These are phyloP conservation scores for Nakataea oryzae DNA, from an alignment of 2,329 filamentous ascomycete genomes.

Conservation along the genomic window DNA sequence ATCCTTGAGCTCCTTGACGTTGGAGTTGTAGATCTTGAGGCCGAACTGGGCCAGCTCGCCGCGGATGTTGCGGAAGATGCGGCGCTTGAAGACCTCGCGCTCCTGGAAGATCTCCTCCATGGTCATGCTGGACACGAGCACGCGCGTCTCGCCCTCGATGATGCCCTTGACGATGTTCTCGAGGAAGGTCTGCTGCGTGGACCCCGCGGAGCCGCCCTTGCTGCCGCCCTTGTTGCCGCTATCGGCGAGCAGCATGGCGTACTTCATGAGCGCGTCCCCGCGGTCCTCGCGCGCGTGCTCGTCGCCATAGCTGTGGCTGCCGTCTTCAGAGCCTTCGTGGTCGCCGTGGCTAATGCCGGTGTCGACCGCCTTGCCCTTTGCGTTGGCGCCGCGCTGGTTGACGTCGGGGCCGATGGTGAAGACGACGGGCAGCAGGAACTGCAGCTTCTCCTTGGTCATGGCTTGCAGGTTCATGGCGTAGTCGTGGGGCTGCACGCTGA, in stretches of 20 bases:
- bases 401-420: constrained; percentile 80
- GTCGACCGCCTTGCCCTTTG: constrained; percentile 17
- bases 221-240: constrained; percentile 25
- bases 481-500: constrained; percentile 65
- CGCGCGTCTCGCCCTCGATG: constrained; percentile 79
- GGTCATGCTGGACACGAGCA: constrained; percentile 79
- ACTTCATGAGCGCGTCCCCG: constrained; percentile 63
- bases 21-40: constrained; percentile 59
- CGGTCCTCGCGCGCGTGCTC: constrained; percentile 31
- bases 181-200: constrained; percentile 46
- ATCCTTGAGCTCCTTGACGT: constrained; percentile 81
- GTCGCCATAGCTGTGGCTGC: constrained; percentile 7
- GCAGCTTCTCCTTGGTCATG: constrained; percentile 83
- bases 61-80: constrained; percentile 67
- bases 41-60: constrained; percentile 74
- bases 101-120: constrained; percentile 65
- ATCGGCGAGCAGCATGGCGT: constrained; percentile 68
- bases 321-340: neutral
- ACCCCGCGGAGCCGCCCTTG: constrained; percentile 8
- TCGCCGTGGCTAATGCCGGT: neutral
- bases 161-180: constrained; percentile 83
- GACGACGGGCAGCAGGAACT: constrained; percentile 71
- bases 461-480: constrained; percentile 75
- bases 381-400: constrained; percentile 42
- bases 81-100: constrained; percentile 38